Evolutionary conservation across 2,329 filamentous ascomycete species (phyloP).

Genomic region (Aspergillus ustus): DNA sequence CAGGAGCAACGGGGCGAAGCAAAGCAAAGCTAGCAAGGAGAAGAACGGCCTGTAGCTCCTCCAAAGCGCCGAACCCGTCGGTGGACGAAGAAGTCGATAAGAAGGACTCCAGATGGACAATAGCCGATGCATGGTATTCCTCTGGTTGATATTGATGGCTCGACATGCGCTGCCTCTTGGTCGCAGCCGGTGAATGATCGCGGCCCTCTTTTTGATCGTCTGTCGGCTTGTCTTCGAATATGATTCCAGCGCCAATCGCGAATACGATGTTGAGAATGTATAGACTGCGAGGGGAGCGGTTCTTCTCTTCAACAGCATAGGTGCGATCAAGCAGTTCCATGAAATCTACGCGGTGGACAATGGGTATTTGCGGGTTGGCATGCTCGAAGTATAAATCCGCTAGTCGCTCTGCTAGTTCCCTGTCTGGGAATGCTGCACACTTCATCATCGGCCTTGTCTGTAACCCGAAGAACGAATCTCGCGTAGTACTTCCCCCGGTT

Average conservation of each 20-base stretch:
- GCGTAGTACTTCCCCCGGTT: constrained; percentile 76
- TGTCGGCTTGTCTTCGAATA: constrained; percentile 62
- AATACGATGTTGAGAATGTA: constrained; percentile 98
- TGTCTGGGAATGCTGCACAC: constrained; percentile 81
- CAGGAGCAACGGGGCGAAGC: constrained; percentile 86
- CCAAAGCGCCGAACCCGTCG: constrained; percentile 78
- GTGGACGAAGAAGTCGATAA: constrained; percentile 66
- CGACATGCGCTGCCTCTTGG: constrained; percentile 58
- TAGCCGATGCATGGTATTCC: constrained; percentile 94
- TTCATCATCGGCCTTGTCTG: constrained; percentile 88
- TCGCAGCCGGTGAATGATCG: constrained; percentile 33
- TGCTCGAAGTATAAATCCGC: constrained; percentile 91
- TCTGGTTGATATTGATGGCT: constrained; percentile 77
- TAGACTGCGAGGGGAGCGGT: constrained; percentile 76
- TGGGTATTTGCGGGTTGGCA: constrained; percentile 93
- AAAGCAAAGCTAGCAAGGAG: constrained; percentile 90
- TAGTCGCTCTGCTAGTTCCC: constrained; percentile 72
- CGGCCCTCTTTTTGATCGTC: constrained; percentile 29
- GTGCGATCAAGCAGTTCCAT: constrained; percentile 84
- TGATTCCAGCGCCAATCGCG: constrained; percentile 92
- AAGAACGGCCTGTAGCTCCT: constrained; percentile 91
- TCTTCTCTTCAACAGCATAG: constrained; percentile 70
- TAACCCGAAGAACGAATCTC: constrained; percentile 96
- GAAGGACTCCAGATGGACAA: constrained; percentile 87
- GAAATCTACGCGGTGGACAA: constrained; percentile 86